Base-by-base conservation (phyloP, 1,284 basidiomycete genomes). In the Vanrija pseudolonga region DNA sequence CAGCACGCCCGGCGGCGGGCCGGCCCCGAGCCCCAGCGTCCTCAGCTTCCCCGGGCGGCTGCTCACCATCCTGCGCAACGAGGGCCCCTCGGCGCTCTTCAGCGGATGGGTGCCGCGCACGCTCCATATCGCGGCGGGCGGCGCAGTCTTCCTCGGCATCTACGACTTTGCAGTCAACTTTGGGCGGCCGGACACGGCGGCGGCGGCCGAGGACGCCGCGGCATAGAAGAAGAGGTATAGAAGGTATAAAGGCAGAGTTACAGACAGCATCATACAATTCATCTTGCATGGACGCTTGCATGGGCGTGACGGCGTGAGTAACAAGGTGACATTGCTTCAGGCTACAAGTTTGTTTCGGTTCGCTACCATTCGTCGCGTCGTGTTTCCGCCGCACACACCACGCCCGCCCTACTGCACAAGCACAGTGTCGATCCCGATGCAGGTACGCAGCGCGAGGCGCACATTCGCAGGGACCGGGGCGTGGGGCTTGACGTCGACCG, bases 71-170 rank as follows among this genome's bases (percentile, higher is more conserved):
- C 87, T 88, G 61, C 65, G 73, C 4, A 77, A 78, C 2, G 94
- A 96, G 74, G 96, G 95, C 1, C 51, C 80, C 1, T 78, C 74
- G 37, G 89, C 89, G 0, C 80, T 98, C 2, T 98, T 96, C 71
- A 78, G 87, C 4, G 96, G 96, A 6, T 84, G 90, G 44, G 82
- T 95, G 9, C 96, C 95, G 18, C 82, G 96, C 63, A 96, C 92
- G 39, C 75, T 96, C 50, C 97, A 94, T 87, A 98, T 99, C 68
- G 92, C 91, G 2, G 85, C 91, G 2, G 96, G 96, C 6, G 96
- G 96, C 3, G 93, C 94, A 0, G 92, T 98, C 0, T 99, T 99
- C 77, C 80, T 98, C 6, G 94, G 95, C 32, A 87, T 90, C 45
- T 98, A 96, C 68, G 94, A 98, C 59, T 65, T 72, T 48, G 62